Conservation (phyloP, 2,329 filamentous ascomycete species). For the Cercospora sojina region DNA sequence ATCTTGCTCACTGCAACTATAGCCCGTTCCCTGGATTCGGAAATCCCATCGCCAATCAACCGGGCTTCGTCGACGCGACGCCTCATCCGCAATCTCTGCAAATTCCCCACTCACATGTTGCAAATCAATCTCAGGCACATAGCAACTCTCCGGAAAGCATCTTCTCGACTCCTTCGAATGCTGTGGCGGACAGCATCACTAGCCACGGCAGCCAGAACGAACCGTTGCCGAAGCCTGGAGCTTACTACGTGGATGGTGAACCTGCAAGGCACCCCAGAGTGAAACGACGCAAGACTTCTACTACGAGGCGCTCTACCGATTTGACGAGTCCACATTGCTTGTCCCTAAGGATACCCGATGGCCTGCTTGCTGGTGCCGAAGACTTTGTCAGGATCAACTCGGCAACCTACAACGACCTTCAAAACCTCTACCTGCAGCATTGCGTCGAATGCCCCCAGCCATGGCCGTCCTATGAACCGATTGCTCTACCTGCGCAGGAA, state of each 20-base stretch:
- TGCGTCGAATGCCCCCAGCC: constrained; percentile 13
- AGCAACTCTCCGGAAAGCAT: constrained; percentile 18
- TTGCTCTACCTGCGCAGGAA: constrained; percentile 28
- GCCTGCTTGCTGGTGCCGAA: background rate
- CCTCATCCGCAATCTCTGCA: background rate
- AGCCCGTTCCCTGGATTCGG: constrained; percentile 6
- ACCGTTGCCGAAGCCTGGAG: constrained; percentile 15
- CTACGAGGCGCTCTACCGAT: background rate
- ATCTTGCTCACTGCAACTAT: constrained; percentile 7
- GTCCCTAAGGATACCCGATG: background rate
- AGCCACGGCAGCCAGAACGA: constrained; percentile 9
- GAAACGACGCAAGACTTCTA: constrained; percentile 23
- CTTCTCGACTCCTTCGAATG: constrained; percentile 14
- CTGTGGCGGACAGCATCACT: constrained; percentile 13
- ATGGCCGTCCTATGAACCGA: constrained; percentile 24
- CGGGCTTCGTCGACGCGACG: background rate
- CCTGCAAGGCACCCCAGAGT: constrained; percentile 27
- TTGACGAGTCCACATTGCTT: background rate
- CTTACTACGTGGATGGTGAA: constrained; percentile 33
- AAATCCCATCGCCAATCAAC: background rate
- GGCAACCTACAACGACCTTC: constrained; percentile 18
- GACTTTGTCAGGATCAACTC: background rate
- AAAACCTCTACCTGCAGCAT: constrained; percentile 19
- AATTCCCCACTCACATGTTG: background rate
- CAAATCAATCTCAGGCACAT: constrained; percentile 3